Conservation (phyloP, 2,329 filamentous ascomycete genomes). For the Fonsecaea multimorphosa region DNA sequence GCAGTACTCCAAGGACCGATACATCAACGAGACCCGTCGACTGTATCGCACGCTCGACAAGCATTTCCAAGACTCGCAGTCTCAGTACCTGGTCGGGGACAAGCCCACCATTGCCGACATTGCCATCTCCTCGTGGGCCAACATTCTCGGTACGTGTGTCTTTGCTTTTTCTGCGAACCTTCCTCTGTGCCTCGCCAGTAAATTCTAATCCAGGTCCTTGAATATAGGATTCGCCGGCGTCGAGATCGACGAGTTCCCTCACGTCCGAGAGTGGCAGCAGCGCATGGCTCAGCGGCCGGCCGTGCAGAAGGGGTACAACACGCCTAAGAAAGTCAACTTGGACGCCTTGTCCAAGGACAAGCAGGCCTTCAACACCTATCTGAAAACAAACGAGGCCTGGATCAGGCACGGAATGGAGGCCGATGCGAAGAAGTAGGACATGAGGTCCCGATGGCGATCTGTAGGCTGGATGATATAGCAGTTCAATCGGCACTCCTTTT, state of each 20-base stretch:
- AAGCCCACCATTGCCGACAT: slow-evolving; percentile 69
- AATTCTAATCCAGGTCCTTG: no score
- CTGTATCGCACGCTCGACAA: slow-evolving; percentile 78
- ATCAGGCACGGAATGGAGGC: slow-evolving; percentile 72
- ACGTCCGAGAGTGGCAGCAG: slow-evolving; percentile 34
- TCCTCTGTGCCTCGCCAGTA: background rate
- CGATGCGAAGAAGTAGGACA: slow-evolving; percentile 60
- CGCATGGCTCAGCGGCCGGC: slow-evolving; percentile 27
- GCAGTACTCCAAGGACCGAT: slow-evolving; percentile 79
- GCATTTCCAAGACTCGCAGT: slow-evolving; percentile 61
- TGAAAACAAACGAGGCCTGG: slow-evolving; percentile 61
- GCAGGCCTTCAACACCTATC: slow-evolving; percentile 20
- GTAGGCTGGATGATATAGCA: no score
- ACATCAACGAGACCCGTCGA: slow-evolving; percentile 78
- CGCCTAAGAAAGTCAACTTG: slow-evolving; percentile 24
- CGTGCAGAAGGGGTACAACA: slow-evolving; percentile 25
- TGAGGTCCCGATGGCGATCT: no score
- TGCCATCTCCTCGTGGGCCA: slow-evolving; percentile 6
- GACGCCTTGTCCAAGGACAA: slow-evolving; percentile 21
- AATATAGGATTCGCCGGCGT: slow-evolving; percentile 7
- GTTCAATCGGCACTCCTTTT: no score
- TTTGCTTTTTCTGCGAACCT: background rate
- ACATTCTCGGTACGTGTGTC: slow-evolving; percentile 1
- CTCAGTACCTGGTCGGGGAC: slow-evolving; percentile 57
- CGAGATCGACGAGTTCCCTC: slow-evolving; percentile 33